Evolutionary conservation across 2,329 filamentous ascomycete genomes (phyloP).

Genomic region (Colletotrichum paranaense): DNA sequence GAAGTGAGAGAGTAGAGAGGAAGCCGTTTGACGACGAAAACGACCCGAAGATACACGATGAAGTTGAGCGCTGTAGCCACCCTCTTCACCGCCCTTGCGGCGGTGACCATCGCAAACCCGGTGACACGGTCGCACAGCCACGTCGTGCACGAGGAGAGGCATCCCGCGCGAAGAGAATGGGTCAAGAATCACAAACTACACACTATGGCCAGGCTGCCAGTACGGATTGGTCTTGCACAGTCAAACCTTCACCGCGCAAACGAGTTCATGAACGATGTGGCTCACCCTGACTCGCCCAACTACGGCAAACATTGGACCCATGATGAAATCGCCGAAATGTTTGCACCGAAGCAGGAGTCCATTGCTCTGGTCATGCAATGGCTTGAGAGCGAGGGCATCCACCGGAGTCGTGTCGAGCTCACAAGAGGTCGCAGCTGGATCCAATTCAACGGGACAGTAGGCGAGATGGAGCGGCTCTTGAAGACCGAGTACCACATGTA

Average conservation of each 20-base stretch:
- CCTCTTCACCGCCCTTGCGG: constrained; percentile 26
- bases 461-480: constrained; percentile 64
- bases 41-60: constrained; percentile 29
- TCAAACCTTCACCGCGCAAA: constrained; percentile 36
- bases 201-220: constrained; percentile 29
- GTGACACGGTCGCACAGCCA: constrained; percentile 32
- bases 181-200: constrained; percentile 30
- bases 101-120: constrained; percentile 26
- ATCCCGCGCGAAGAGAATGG: constrained; percentile 36
- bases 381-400: constrained; percentile 64
- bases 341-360: constrained; percentile 55
- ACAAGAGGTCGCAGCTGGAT: constrained; percentile 65
- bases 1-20: constrained; percentile 6
- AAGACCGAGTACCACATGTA: constrained; percentile 65
- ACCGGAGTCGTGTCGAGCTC: constrained; percentile 56
- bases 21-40: constrained; percentile 19
- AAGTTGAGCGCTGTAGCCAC: constrained; percentile 29
- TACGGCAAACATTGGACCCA: constrained; percentile 61
- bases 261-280: constrained; percentile 37
- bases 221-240: constrained; percentile 37
- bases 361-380: constrained; percentile 63
- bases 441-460: constrained; percentile 63
- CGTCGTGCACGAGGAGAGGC: constrained; percentile 36
- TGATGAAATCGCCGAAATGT: constrained; percentile 54
- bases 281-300: constrained; percentile 53